Evolutionary conservation across 495 filamentous ascomycete species (phyloP), one percentile per base, ranked within the genome.

Genomic region (Tuber brumale): DNA sequence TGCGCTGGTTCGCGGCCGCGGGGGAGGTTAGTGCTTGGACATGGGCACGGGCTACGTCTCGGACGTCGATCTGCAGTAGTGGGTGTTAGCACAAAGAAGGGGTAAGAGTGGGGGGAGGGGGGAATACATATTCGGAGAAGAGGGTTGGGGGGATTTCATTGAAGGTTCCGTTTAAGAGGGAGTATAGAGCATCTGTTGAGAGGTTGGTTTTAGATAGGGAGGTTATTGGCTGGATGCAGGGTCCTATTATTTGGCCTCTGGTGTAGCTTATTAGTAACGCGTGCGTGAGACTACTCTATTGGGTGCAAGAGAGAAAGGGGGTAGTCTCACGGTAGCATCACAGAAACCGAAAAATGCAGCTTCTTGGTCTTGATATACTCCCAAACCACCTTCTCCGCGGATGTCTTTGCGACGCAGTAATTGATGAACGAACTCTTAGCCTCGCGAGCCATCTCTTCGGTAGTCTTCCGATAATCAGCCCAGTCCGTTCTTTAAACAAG

Each of bases 371-470:
- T 74, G 18, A 87, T 81, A 48, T 83, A 86, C 0, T 83, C 78
- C 85, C 85, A 86, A 27, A 83, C 85, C 4, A 83, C 80, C 70
- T 80, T 78, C 71, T 87, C 84, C 18, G 79, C 83, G 39, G 81
- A 75, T 1, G 71, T 84, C 81, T 87, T 86, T 46, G 81, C 82
- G 19, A 82, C 84, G 66, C 82, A 83, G 78, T 87, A 87, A 39
- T 77, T 77, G 6, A 82, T 75, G 12, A 84, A 72, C 12, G 77
- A n/a, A 73, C 44, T 27, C 35, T 41, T 41, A 8, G 35, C 23
- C 44, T 51, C 3, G 9, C n/a, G 51, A 27, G 51, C 51, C n/a
- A 57, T 57, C 7, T 27, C 51, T 5, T 57, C 23, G 10, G 51
- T 37, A 14, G n/a, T 46, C 37, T 61, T 46, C 23, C 48, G 19